Evolutionary conservation across 805 yeast species (phyloP).

Genomic region (Starmerella stigmatis): DNA sequence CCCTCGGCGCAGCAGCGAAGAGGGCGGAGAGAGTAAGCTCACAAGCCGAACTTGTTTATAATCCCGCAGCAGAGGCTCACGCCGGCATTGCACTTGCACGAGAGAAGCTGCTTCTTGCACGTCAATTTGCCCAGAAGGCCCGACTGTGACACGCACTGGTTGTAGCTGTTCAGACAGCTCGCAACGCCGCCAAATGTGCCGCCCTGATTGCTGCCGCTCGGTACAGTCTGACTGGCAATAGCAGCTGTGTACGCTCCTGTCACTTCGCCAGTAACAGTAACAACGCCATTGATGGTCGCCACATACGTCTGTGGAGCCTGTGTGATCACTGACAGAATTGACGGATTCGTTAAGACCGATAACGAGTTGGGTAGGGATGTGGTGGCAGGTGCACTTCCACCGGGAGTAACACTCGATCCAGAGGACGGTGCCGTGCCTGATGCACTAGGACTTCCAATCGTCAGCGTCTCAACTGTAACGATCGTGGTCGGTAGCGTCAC

Average conservation of each 20-base stretch:
- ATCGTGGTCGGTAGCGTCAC: constrained; percentile 1
- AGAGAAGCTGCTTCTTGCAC: constrained; percentile 23
- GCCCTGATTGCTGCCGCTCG: constrained; percentile 11
- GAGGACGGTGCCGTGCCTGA: too few species aligned
- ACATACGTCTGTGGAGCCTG: constrained; percentile 13
- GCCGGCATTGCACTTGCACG: constrained; percentile 26
- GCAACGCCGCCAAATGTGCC: constrained; percentile 22
- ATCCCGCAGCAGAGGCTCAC: constrained; percentile 23
- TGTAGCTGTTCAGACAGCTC: constrained; percentile 20
- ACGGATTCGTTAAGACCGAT: constrained; percentile 12
- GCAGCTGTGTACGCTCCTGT: constrained; percentile 10
- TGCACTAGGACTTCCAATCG: not conserved
- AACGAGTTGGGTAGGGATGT: too few species aligned
- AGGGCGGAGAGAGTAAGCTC: too few species aligned
- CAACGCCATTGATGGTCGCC: constrained; percentile 14
- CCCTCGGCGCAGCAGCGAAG: too few species aligned
- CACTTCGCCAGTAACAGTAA: constrained; percentile 16
- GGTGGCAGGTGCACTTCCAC: too few species aligned
- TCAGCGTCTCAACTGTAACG: not conserved
- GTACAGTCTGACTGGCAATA: constrained; percentile 8
- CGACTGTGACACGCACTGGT: constrained; percentile 14
- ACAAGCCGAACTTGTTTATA: constrained; percentile 11
- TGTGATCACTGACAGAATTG: constrained; percentile 16
- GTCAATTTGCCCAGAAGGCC: constrained; percentile 14
- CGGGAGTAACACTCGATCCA: too few species aligned